Conservation (phyloP, 768 basidiomycete genomes). For the Nidularia sp. region DNA sequence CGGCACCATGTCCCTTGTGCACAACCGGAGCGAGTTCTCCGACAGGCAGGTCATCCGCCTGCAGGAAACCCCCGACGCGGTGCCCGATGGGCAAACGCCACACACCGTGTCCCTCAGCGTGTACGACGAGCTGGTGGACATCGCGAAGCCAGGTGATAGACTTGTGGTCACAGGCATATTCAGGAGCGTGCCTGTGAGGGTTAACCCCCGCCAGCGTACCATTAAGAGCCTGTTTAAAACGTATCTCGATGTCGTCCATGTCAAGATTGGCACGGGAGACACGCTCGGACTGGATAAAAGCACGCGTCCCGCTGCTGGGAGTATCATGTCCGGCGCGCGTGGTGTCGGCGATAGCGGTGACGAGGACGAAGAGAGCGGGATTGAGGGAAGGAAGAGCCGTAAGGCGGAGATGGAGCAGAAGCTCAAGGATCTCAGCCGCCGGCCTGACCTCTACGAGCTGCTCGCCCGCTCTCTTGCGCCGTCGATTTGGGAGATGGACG, state of each 20-base stretch:
- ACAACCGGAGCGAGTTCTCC: constrained; percentile 95
- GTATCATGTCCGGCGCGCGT: constrained; percentile 65
- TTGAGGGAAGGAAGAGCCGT: constrained; percentile 37
- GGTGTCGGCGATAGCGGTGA: constrained; percentile 69
- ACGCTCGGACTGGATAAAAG: constrained; percentile 74
- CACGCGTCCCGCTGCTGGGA: constrained; percentile 68
- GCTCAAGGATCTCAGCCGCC: constrained; percentile 65
- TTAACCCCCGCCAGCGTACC: constrained; percentile 86
- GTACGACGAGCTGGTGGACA: constrained; percentile 97
- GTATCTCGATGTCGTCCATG: constrained; percentile 92
- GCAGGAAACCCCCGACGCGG: constrained; percentile 96
- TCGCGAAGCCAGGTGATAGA: constrained; percentile 94
- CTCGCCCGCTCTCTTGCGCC: constrained; percentile 86
- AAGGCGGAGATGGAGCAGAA: constrained; percentile 78
- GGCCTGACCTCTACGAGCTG: constrained; percentile 83
- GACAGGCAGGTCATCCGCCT: constrained; percentile 93
- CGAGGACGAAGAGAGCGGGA: constrained; percentile 51
- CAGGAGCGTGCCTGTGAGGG: constrained; percentile 91
- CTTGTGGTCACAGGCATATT: constrained; percentile 91
- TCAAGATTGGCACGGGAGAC: constrained; percentile 71
- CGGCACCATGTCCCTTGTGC: constrained; percentile 91
- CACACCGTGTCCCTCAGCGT: constrained; percentile 95
- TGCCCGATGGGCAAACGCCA: constrained; percentile 97
- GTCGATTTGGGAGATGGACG: constrained; percentile 97
- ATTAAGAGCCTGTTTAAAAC: constrained; percentile 98